These are phyloP conservation scores for Amyloporia xantha DNA, from an alignment of 768 basidiomycete species.

Conservation along the genomic window DNA sequence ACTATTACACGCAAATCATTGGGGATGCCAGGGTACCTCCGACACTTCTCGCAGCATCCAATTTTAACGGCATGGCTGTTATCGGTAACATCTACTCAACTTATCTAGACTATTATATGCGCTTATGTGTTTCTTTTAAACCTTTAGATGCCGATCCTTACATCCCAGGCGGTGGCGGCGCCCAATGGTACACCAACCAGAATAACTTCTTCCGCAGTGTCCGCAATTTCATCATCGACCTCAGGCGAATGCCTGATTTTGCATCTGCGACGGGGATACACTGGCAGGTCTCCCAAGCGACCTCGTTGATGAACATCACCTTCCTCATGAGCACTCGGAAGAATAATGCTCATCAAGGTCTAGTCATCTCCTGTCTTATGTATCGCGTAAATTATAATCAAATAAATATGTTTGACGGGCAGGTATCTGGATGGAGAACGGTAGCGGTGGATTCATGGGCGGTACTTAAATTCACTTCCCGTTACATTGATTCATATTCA, in stretches of 20 bases:
- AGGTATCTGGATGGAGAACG: constrained; percentile 74
- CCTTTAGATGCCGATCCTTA: constrained; percentile 78
- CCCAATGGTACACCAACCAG: constrained; percentile 55
- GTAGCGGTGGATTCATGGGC: constrained; percentile 52
- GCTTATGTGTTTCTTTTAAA: too few relatives aligned
- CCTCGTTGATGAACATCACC: constrained; percentile 65
- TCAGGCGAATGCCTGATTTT: constrained; percentile 47
- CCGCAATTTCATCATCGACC: constrained; percentile 70
- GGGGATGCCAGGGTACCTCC: constrained; percentile 68
- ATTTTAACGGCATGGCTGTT: constrained; percentile 65
- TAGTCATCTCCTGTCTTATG: neutral
- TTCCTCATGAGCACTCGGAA: constrained; percentile 61
- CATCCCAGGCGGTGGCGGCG: constrained; percentile 50
- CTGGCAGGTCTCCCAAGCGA: constrained; percentile 81
- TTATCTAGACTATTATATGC: too few relatives aligned
- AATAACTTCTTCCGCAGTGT: constrained; percentile 73
- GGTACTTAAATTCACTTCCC: constrained; percentile 31
- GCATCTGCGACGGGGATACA: constrained; percentile 64
- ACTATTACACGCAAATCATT: constrained; percentile 75
- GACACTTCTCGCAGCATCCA: constrained; percentile 53
- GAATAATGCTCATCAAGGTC: constrained; percentile 65
- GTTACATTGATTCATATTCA: constrained; percentile 11
- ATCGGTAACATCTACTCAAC: too few relatives aligned
- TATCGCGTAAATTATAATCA: neutral
- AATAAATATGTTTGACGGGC: neutral